Percentiles rank a stretch among this genome's conserved stretches.
Conservation (phyloP, 164 flowering plant species). For the Taxillus chinensis region DNA sequence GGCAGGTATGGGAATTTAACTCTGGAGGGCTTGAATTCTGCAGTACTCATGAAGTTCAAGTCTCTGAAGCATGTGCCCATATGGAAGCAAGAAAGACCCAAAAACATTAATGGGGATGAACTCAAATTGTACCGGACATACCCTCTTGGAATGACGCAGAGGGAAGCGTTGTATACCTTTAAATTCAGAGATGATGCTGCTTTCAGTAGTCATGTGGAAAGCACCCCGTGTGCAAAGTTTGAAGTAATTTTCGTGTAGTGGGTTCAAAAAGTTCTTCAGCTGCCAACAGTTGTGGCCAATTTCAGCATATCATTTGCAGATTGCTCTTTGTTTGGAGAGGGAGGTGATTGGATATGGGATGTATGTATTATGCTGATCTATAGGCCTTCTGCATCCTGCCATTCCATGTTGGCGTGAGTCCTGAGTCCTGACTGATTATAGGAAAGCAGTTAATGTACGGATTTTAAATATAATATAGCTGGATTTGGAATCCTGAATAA, state of each 20-base stretch:
- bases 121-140: constrained; percentile 71
- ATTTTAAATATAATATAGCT: too few species aligned
- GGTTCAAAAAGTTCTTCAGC: too few species aligned
- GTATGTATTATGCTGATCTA: too few species aligned
- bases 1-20: constrained; percentile 59
- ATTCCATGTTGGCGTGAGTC: too few species aligned
- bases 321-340: too few species aligned
- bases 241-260: constrained; percentile 77
- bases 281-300: too few species aligned
- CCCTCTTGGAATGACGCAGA: constrained; percentile 82
- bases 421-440: too few species aligned
- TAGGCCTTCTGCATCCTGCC: too few species aligned
- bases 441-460: too few species aligned
- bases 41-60: constrained; percentile 52
- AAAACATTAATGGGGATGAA: constrained; percentile 47
- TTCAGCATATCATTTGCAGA: too few species aligned
- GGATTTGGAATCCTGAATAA: too few species aligned
- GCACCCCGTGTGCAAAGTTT: constrained; percentile 72
- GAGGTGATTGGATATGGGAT: too few species aligned
- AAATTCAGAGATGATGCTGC: constrained; percentile 47
- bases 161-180: constrained; percentile 78
- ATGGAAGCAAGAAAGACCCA: constrained; percentile 84
- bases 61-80: constrained; percentile 65
- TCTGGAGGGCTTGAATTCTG: constrained; percentile 50
- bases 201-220: constrained; percentile 45